These are phyloP conservation scores for Stephanodiscus minutulus DNA, from an alignment of 108 stramenopile genomes.

Conservation along the genomic window DNA sequence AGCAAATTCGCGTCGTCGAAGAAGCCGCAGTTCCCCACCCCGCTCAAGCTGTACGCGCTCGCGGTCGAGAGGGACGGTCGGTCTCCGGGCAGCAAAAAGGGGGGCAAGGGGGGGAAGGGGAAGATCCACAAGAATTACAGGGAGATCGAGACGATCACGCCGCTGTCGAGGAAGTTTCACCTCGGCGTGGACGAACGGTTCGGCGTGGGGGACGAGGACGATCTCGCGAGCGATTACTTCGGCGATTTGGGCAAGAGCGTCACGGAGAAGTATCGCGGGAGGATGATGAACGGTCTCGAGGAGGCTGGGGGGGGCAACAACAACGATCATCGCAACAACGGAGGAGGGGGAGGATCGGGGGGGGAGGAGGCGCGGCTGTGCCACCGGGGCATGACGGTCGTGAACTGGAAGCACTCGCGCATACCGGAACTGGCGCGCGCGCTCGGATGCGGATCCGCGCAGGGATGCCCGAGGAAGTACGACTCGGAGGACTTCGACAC, in stretches of 20 bases:
- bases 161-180: slow-evolving; percentile 35
- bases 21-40: slow-evolving; percentile 40
- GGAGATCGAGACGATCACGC: slow-evolving; percentile 41
- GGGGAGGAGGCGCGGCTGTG: neutral
- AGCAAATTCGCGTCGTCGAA: neutral
- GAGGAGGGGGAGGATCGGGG: neutral
- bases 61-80: slow-evolving; percentile 20
- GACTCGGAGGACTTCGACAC: slow-evolving; percentile 44
- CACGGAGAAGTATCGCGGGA: slow-evolving; percentile 11
- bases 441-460: slow-evolving; percentile 32
- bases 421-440: slow-evolving; percentile 42
- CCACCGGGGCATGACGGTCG: slow-evolving; percentile 37
- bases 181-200: slow-evolving; percentile 38
- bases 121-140: slow-evolving; percentile 37
- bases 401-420: slow-evolving; percentile 52
- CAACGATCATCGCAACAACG: neutral
- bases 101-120: too few relatives aligned
- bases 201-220: slow-evolving; percentile 44
- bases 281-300: neutral
- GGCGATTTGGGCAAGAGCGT: slow-evolving; percentile 30
- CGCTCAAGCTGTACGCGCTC: slow-evolving; percentile 40
- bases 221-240: slow-evolving; percentile 37
- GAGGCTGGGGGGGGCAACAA: neutral
- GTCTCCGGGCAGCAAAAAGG: neutral
- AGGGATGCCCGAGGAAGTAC: slow-evolving; percentile 49